phyloP scores from a whole-genome alignment of 257 asterid genomes.

The Cynanchum wilfordii region DNA sequence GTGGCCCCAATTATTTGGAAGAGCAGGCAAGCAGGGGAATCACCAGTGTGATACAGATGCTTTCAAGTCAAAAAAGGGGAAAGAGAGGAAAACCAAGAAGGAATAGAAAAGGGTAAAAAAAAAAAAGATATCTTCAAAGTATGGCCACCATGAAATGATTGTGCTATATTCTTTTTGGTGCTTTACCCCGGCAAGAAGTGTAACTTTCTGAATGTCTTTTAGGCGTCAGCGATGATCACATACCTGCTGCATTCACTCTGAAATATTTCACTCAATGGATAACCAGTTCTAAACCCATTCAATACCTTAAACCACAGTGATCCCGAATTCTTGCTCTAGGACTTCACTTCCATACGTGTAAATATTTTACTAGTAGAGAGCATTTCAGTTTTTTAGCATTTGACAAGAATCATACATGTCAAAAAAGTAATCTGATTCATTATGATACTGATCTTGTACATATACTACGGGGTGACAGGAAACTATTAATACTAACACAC shows the following conservation, averaged over 20 bases:
- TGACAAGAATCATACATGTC: neutral
- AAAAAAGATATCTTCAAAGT: neutral
- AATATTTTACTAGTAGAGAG: neutral
- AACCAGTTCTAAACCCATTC: neutral
- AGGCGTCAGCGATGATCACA: constrained; percentile 6
- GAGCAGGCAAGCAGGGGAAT: constrained; percentile 31
- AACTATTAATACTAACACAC: neutral
- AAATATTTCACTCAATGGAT: constrained; percentile 8
- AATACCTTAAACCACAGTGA: neutral
- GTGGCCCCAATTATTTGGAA: constrained; percentile 46
- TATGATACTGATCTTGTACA: neutral
- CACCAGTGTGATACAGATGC: constrained; percentile 17
- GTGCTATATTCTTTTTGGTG: neutral
- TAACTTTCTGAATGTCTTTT: neutral
- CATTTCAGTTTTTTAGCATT: neutral
- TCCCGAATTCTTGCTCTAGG: neutral
- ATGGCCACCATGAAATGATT: constrained; percentile 13
- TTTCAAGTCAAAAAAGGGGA: neutral
- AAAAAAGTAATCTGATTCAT: neutral
- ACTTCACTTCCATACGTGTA: constrained; percentile 1
- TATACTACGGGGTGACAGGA: neutral
- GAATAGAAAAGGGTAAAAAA: neutral
- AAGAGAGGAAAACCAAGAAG: neutral
- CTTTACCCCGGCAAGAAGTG: neutral
- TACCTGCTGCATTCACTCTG: neutral